Evolutionary conservation across 2,329 filamentous ascomycete genomes (phyloP).

Genomic region (Westerdykella ornata): DNA sequence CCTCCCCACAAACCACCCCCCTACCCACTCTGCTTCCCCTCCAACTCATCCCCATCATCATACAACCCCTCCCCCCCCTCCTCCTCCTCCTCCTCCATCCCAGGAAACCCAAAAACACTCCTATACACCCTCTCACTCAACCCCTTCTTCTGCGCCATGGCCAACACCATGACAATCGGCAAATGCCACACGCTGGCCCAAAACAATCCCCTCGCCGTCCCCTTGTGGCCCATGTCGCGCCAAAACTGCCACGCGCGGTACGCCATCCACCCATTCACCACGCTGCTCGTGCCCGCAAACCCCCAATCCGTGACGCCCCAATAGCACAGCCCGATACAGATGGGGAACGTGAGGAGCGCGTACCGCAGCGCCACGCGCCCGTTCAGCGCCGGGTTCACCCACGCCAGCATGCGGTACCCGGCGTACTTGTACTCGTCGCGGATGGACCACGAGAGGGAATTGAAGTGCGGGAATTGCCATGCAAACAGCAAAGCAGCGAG

Average conservation of each 20-base stretch:
- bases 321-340: conserved; percentile 74
- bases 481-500: conserved; percentile 77
- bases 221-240: conserved; percentile 67
- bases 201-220: conserved; percentile 77
- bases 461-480: conserved; percentile 99
- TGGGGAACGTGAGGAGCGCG: conserved; percentile 74
- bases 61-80: too few relatives aligned
- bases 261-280: conserved; percentile 80
- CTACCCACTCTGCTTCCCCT: conserved; percentile 14
- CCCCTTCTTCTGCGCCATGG: conserved; percentile 88
- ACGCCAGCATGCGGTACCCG: conserved; percentile 67
- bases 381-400: conserved; percentile 81
- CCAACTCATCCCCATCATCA: conserved; percentile 26
- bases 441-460: conserved; percentile 83
- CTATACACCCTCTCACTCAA: conserved; percentile 29
- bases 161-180: conserved; percentile 80
- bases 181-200: conserved; percentile 98
- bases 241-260: conserved; percentile 77
- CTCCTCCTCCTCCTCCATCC: conserved; percentile 28
- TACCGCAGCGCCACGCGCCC: conserved; percentile 83
- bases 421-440: conserved; percentile 76
- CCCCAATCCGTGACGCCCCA: conserved; percentile 76
- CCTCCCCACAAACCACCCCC: not conserved
- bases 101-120: conserved; percentile 27
- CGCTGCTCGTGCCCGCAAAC: conserved; percentile 72